A percentile compares a stretch with the other conserved stretches of the same genome.
Conservation (phyloP, 23 red algal species). For the Gracilaria gracilis region DNA sequence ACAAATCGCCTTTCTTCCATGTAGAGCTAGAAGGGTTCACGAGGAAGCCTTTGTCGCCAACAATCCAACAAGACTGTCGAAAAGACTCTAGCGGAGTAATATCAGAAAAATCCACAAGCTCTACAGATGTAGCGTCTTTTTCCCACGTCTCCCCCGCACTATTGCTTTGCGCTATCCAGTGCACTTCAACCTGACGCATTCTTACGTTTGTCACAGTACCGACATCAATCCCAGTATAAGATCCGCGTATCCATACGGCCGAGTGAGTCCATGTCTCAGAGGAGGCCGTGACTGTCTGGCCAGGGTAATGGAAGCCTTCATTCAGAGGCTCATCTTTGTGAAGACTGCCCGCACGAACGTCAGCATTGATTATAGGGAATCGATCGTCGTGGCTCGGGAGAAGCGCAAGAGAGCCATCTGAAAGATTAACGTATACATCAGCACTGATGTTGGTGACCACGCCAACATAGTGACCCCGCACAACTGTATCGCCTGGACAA, state of each 20-base stretch:
- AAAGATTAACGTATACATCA: slow-evolving; percentile 50
- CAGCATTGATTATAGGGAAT: slow-evolving; percentile 11
- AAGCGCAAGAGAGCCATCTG: slow-evolving; percentile 34
- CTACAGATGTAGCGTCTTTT: background rate
- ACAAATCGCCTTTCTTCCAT: slow-evolving; percentile 26
- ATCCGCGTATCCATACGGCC: slow-evolving; percentile 59
- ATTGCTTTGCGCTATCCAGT: slow-evolving; percentile 56
- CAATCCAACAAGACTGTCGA: slow-evolving; percentile 52
- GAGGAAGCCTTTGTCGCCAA: slow-evolving; percentile 60
- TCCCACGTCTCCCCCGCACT: background rate
- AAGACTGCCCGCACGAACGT: slow-evolving; percentile 9
- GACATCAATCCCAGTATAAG: slow-evolving; percentile 27
- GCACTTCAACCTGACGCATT: slow-evolving; percentile 41
- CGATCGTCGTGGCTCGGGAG: slow-evolving; percentile 35
- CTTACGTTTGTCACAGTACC: slow-evolving; percentile 40
- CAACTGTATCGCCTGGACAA: slow-evolving; percentile 50
- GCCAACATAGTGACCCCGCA: slow-evolving; percentile 29
- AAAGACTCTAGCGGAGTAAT: slow-evolving; percentile 40
- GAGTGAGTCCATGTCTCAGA: slow-evolving; percentile 6
- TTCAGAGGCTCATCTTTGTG: slow-evolving; percentile 7
- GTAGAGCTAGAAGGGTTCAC: background rate
- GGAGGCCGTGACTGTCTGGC: slow-evolving; percentile 36
- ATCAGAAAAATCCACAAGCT: slow-evolving; percentile 31
- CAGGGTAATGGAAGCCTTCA: slow-evolving; percentile 64
- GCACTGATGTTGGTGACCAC: slow-evolving; percentile 47